These are phyloP conservation scores for Aspergillus candidus DNA, from an alignment of 2,329 filamentous ascomycete genomes.

Conservation along the genomic window DNA sequence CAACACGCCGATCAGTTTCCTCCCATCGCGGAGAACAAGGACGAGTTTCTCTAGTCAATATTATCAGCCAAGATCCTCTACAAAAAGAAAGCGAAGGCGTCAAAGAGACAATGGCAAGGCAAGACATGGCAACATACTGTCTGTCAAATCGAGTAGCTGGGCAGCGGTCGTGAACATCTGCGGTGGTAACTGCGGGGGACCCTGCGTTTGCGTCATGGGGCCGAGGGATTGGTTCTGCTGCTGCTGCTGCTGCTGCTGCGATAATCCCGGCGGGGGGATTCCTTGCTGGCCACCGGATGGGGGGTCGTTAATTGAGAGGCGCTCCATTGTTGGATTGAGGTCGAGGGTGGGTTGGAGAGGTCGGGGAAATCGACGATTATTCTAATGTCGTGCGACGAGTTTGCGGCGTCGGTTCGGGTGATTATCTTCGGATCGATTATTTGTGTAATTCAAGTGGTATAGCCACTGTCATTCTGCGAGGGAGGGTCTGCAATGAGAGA, in stretches of 20 bases:
- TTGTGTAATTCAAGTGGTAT: not conserved
- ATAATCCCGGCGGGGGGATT: conserved; percentile 23
- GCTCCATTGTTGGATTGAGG: conserved; percentile 27
- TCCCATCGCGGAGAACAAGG: conserved; percentile 82
- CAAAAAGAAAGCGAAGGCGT: not conserved
- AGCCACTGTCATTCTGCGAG: conserved; percentile 7
- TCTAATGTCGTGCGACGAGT: conserved; percentile 4
- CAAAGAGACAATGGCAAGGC: not conserved
- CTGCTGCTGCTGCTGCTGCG: conserved; percentile 8
- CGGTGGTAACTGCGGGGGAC: conserved; percentile 51
- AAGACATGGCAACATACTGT: conserved; percentile 61
- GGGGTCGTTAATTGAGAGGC: conserved; percentile 31
- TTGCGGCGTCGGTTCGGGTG: not conserved
- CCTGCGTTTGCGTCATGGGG: conserved; percentile 32
- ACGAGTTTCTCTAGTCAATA: conserved; percentile 78
- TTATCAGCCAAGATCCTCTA: not conserved
- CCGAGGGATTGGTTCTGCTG: conserved; percentile 22
- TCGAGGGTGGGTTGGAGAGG: conserved; percentile 4
- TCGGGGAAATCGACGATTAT: conserved; percentile 1
- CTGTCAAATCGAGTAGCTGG: conserved; percentile 89
- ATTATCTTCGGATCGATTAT: too few relatives aligned
- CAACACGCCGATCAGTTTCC: conserved; percentile 87
- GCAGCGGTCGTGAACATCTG: conserved; percentile 99
- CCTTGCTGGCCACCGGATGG: conserved; percentile 23
- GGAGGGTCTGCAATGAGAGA: not conserved